phyloP scores from a whole-genome alignment of 2,329 filamentous ascomycete genomes.

The Sphaerulina populicola region DNA sequence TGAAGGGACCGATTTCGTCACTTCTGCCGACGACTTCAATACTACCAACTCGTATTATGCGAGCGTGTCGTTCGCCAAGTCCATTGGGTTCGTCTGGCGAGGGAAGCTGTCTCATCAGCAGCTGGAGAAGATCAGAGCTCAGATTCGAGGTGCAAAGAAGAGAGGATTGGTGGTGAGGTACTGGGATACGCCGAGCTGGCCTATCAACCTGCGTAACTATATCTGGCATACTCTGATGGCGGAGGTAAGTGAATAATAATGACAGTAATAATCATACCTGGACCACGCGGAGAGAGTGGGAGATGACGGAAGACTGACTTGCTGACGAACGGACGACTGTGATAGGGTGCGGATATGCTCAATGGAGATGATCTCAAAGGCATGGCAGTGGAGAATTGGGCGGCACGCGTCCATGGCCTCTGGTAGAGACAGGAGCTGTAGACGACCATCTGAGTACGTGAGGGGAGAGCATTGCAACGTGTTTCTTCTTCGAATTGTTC shows the following conservation, averaged over 20 bases:
- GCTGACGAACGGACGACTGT: neutral
- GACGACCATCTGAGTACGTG: too few relatives aligned
- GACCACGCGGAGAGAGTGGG: neutral
- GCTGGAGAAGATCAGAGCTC: constrained; percentile 41
- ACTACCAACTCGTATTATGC: constrained; percentile 58
- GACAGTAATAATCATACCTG: neutral
- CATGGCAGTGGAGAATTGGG: constrained; percentile 45
- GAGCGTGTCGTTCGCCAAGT: constrained; percentile 48
- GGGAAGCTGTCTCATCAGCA: constrained; percentile 43
- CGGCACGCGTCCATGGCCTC: constrained; percentile 15
- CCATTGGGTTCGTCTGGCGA: constrained; percentile 44
- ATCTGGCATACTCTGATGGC: constrained; percentile 48
- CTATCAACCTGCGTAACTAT: constrained; percentile 45
- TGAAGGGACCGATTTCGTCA: constrained; percentile 26
- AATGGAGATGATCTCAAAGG: constrained; percentile 51
- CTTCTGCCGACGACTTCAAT: constrained; percentile 42
- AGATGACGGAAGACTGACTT: neutral
- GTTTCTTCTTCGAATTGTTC: too few relatives aligned
- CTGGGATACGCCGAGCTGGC: constrained; percentile 51
- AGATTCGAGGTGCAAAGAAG: constrained; percentile 46
- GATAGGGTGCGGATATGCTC: constrained; percentile 46
- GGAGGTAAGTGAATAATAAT: constrained; percentile 27
- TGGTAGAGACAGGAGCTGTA: constrained; percentile 6
- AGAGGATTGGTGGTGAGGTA: constrained; percentile 50
- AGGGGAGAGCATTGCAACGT: too few relatives aligned